Base-by-base conservation (phyloP, 2,329 filamentous ascomycete genomes). In the Chrysosporium queenslandicum region DNA sequence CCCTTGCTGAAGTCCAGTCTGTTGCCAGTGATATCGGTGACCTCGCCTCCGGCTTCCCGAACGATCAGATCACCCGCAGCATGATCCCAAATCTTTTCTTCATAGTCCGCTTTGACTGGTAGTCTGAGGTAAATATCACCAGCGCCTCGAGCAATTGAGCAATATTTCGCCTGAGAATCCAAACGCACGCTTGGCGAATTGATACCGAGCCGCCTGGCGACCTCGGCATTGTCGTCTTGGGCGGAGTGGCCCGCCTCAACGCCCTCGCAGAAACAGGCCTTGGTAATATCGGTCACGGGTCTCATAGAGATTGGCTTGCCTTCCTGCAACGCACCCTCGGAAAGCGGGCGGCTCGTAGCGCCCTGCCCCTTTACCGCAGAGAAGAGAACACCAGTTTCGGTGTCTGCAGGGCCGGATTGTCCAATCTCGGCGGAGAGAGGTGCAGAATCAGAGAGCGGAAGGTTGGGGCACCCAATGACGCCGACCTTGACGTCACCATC, bases 11-110 rank as follows among this genome's bases (percentile, higher is more conserved):
- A 98, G 69, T 98, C 85, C 54, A 98, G 76, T 55, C 81, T 77
- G 66, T 86, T 86, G 61, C 94, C 92, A 56, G 85, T 77, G 37
- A 89, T 85, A 70, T 98, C 94, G 1, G 89, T 94, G 50, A 98
- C 91, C 63, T 86, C 76, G 46, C 92, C 94, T 48, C 92, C 92
- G 2, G 92, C 89, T 72, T 98, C 94, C 53, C 90, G 79, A 37
- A 97, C 92, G 59, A 98, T 90, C 54, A 98, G 73, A 63, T 95
- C 90, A 37, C 92, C 92, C 11, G 91, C 92, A 16, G 92, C 92
- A 68, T 98, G 92, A 66, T 98, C 92, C 92, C 92, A 98, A 60
- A 98, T 98, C 80, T 98, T 98, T 77, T 98, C 92, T 68, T 94
- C 82, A 73, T 98, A 98, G 50, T 85, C 83, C 61, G 84, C 85